These are phyloP conservation scores for Penicillium maclennaniae DNA, from an alignment of 495 filamentous ascomycete genomes.

Conservation along the genomic window DNA sequence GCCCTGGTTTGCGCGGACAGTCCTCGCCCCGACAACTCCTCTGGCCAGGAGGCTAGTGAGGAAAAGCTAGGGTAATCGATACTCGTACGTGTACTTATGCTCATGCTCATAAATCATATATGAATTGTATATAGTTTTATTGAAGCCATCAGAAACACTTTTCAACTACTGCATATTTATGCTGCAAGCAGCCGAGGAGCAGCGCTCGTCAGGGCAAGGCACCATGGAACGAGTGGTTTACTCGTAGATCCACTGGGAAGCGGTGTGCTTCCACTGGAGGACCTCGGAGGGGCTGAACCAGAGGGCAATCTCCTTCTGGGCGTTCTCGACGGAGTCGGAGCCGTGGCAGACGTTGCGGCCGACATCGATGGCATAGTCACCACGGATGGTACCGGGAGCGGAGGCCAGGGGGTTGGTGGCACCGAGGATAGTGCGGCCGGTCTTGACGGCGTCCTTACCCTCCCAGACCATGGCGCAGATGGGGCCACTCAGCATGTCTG, in stretches of 20 bases:
- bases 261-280: constrained; percentile 70
- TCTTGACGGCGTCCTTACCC: constrained; percentile 96
- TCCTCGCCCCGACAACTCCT: constrained; percentile 48
- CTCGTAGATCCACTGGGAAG: constrained; percentile 95
- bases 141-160: constrained; percentile 26
- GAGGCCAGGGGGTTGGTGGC: constrained; percentile 97
- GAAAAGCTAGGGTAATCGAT: constrained; percentile 16
- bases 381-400: constrained; percentile 93
- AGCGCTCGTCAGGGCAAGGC: constrained; percentile 18
- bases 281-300: constrained; percentile 91
- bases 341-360: constrained; percentile 99
- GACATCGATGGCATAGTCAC: constrained; percentile 77
- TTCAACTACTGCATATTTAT: constrained; percentile 24
- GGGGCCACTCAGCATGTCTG: constrained; percentile 96
- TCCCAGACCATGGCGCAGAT: constrained; percentile 99
- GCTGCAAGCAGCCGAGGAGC: constrained; percentile 8
- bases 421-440: constrained; percentile 89
- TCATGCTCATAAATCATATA: constrained; percentile 16
- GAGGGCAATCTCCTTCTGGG: constrained; percentile 98
- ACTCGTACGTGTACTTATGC: neutral
- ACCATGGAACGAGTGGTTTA: constrained; percentile 36
- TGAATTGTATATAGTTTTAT: constrained; percentile 22
- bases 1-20: constrained; percentile 82
- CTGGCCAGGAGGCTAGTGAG: constrained; percentile 38
- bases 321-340: constrained; percentile 95